Evolutionary conservation across 768 basidiomycete species (phyloP).

Genomic region (Chiua virens): DNA sequence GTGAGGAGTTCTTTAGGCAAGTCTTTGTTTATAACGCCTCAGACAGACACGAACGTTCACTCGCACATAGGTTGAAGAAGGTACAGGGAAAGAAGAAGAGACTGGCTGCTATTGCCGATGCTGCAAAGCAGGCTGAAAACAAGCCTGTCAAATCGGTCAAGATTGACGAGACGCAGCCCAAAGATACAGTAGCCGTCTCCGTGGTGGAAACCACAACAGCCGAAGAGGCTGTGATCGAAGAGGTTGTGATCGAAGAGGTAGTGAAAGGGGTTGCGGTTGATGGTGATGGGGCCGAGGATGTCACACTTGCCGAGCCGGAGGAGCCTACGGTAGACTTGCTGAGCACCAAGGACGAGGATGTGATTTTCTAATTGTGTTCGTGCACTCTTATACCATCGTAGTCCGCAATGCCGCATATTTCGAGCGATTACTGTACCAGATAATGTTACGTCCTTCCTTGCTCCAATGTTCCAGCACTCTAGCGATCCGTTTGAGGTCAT

Average conservation of each 20-base stretch:
- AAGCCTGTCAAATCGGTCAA: slow-evolving; percentile 4
- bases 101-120: slow-evolving; percentile 51
- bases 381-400: slow-evolving; percentile 13
- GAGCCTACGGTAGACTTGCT: slow-evolving; percentile 60
- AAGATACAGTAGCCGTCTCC: neutral
- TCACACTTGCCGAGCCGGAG: slow-evolving; percentile 10
- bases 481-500: slow-evolving; percentile 29
- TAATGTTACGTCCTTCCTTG: slow-evolving; percentile 3
- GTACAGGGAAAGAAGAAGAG: slow-evolving; percentile 98
- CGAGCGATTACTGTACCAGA: slow-evolving; percentile 9
- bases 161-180: slow-evolving; percentile 3
- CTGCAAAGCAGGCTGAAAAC: slow-evolving; percentile 20
- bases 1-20: slow-evolving; percentile 90
- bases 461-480: slow-evolving; percentile 9
- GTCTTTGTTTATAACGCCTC: slow-evolving; percentile 13
- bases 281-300: neutral
- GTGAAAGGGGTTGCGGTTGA: slow-evolving; percentile 32
- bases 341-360: slow-evolving; percentile 85
- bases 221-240: neutral
- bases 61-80: slow-evolving; percentile 75
- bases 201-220: slow-evolving; percentile 1
- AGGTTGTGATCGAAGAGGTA: slow-evolving; percentile 33
- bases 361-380: slow-evolving; percentile 61
- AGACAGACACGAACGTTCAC: slow-evolving; percentile 1
- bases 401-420: neutral